A percentile compares a stretch with the other conserved stretches of the same genome.
phyloP scores from a whole-genome alignment of 257 asterid genomes.

The Solanum sejunctum region DNA sequence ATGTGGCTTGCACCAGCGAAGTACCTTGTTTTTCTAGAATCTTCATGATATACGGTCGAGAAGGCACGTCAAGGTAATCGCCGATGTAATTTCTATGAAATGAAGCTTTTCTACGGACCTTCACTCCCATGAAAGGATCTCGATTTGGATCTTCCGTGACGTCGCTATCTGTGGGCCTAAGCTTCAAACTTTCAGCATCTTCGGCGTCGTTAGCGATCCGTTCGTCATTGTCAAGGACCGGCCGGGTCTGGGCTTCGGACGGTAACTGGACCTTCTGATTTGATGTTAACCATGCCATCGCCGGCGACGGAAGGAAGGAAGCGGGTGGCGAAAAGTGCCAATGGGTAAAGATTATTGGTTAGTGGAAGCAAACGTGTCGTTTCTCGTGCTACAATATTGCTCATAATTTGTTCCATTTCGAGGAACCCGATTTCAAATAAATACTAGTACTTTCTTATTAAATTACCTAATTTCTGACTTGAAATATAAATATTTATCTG shows the following conservation, averaged over 20 bases:
- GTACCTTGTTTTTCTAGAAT: slow-evolving; percentile 77
- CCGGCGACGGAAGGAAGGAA: background rate
- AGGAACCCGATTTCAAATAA: too few species aligned
- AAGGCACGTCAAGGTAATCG: slow-evolving; percentile 67
- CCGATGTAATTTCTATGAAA: slow-evolving; percentile 30
- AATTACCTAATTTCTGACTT: too few species aligned
- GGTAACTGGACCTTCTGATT: slow-evolving; percentile 11
- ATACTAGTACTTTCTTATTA: too few species aligned
- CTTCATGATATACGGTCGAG: slow-evolving; percentile 68
- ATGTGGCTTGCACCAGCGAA: background rate
- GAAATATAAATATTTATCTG: too few species aligned
- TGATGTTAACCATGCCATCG: slow-evolving; percentile 35
- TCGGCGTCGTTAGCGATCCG: slow-evolving; percentile 5
- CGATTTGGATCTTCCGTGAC: slow-evolving; percentile 28
- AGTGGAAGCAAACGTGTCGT: background rate
- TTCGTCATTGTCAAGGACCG: slow-evolving; percentile 28
- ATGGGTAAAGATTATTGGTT: background rate
- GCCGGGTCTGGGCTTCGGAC: background rate
- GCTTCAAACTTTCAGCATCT: slow-evolving; percentile 8
- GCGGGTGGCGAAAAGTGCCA: background rate
- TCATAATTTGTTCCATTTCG: background rate
- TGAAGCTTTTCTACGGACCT: slow-evolving; percentile 37
- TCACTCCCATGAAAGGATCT: slow-evolving; percentile 42
- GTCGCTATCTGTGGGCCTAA: slow-evolving; percentile 20
- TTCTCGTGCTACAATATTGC: background rate